These are phyloP conservation scores for Apostasia shenzhenica DNA, from an alignment of 106 monocot species.

Conservation along the genomic window DNA sequence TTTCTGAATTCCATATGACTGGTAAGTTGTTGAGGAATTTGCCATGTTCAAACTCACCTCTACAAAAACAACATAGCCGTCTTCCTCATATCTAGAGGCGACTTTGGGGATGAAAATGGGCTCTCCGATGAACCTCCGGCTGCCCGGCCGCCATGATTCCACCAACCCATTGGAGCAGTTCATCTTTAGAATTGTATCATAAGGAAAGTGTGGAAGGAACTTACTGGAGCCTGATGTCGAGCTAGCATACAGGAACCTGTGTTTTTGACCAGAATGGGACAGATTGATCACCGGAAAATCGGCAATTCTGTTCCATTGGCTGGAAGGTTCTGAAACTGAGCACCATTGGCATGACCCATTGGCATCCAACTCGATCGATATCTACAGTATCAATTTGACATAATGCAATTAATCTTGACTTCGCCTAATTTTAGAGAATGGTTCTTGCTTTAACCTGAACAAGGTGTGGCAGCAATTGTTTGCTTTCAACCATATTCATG, in stretches of 20 bases:
- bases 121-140: conserved; percentile 69
- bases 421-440: background rate
- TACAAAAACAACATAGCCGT: conserved; percentile 65
- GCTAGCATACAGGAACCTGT: conserved; percentile 42
- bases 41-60: conserved; percentile 39
- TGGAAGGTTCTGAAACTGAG: conserved; percentile 18
- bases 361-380: conserved; percentile 40
- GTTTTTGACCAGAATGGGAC: conserved; percentile 31
- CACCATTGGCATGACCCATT: conserved; percentile 17
- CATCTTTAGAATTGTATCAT: conserved; percentile 59
- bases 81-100: conserved; percentile 51
- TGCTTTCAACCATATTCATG: conserved; percentile 43
- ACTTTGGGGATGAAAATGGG: conserved; percentile 54
- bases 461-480: conserved; percentile 48
- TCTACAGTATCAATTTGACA: conserved; percentile 7
- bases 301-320: conserved; percentile 31
- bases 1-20: too few relatives aligned
- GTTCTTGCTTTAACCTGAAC: conserved; percentile 26
- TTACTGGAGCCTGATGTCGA: conserved; percentile 33
- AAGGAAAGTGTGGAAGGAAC: conserved; percentile 69
- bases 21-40: too few relatives aligned
- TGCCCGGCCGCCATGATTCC: conserved; percentile 48
- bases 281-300: conserved; percentile 85
- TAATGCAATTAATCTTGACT: background rate
- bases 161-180: conserved; percentile 25